These are phyloP conservation scores for Dryas octopetala DNA, from an alignment of 306 rosid species.

Conservation along the genomic window DNA sequence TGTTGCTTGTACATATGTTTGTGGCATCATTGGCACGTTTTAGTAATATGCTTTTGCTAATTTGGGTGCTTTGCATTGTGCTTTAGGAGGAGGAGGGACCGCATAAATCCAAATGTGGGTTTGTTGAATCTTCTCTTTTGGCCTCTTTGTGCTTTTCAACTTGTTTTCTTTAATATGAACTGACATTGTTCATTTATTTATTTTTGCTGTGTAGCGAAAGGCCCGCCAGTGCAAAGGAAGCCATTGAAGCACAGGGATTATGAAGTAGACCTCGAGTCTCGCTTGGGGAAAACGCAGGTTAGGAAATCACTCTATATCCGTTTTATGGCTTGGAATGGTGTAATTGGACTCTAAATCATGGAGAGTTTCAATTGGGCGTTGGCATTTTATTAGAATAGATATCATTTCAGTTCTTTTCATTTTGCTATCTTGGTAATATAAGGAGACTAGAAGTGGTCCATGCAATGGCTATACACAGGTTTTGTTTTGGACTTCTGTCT, in stretches of 20 bases:
- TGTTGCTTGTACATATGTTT: not conserved
- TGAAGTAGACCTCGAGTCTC: constrained; percentile 93
- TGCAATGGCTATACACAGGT: no score
- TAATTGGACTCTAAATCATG: no score
- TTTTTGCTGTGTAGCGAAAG: constrained; percentile 52
- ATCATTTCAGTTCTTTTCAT: no score
- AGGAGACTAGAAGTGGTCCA: no score
- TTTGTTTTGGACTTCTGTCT: no score
- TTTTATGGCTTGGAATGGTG: not conserved
- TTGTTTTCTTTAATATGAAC: not conserved
- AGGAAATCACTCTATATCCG: not conserved
- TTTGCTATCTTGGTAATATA: no score
- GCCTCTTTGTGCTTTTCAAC: not conserved
- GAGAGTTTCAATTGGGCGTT: no score
- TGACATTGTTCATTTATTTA: not conserved
- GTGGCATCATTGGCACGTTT: constrained; percentile 17
- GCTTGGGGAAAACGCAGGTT: constrained; percentile 96
- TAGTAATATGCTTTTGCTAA: not conserved
- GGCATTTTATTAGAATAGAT: no score
- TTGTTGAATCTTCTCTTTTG: not conserved
- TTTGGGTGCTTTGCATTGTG: constrained; percentile 10
- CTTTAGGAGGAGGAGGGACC: constrained; percentile 58
- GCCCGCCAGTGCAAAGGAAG: constrained; percentile 84
- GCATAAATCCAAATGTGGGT: constrained; percentile 67
- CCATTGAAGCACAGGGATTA: constrained; percentile 96